phyloP scores from a whole-genome alignment of 1,284 basidiomycete species.

The Vanrija sp. region DNA sequence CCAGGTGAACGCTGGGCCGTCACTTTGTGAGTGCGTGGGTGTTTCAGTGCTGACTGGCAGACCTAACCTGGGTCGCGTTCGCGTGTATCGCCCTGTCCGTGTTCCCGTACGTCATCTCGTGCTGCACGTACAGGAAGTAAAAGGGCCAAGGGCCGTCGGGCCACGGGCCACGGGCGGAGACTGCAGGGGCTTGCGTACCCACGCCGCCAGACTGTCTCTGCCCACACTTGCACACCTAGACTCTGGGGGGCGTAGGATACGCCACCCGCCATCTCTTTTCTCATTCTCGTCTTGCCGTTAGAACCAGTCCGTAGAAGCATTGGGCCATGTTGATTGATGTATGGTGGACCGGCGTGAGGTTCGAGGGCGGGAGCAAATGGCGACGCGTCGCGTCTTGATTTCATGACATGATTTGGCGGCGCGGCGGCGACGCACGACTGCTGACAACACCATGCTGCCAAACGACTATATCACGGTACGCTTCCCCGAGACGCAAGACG shows the following conservation, averaged over 20 bases:
- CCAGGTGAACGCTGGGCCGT: constrained; percentile 32
- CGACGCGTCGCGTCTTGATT: neutral
- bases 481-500: constrained; percentile 14
- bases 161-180: neutral
- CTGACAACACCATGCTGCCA: constrained; percentile 12
- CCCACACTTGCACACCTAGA: too few species aligned
- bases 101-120: constrained; percentile 47
- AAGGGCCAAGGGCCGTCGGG: neutral
- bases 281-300: neutral
- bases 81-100: constrained; percentile 41
- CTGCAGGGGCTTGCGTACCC: neutral
- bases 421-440: neutral
- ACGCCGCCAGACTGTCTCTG: neutral
- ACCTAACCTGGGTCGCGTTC: constrained; percentile 48
- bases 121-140: constrained; percentile 42
- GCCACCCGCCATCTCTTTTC: neutral
- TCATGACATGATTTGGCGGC: too few species aligned
- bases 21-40: constrained; percentile 35
- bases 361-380: neutral
- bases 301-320: too few species aligned
- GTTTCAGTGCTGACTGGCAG: constrained; percentile 13
- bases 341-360: neutral
- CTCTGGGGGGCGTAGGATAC: too few species aligned
- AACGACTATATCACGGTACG: constrained; percentile 19
- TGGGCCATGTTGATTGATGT: neutral